A percentile compares a stretch with the other conserved stretches of the same genome.
Evolutionary conservation across 192 early-diverging fungal genomes (phyloP).

Genomic region (Umbelopsis sp.): DNA sequence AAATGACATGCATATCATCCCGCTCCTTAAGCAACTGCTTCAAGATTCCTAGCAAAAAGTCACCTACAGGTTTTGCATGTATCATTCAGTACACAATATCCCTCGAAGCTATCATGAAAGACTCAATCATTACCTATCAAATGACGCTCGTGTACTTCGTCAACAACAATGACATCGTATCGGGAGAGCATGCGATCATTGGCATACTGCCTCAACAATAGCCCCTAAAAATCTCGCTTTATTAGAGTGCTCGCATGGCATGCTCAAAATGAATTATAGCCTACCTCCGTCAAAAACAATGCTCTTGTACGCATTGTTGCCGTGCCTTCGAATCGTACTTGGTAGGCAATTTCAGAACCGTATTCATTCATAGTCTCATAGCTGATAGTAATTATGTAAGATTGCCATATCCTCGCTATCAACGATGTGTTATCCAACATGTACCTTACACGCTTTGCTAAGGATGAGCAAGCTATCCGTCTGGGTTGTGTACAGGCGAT

Average conservation of each 20-base stretch:
- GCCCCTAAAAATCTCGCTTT: constrained; percentile 37
- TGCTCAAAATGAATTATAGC: neutral
- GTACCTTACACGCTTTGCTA: constrained; percentile 57
- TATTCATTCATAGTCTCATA: constrained; percentile 67
- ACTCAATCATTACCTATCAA: constrained; percentile 37
- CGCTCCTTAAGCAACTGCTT: constrained; percentile 58
- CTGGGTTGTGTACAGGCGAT: constrained; percentile 93
- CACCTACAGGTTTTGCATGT: constrained; percentile 59
- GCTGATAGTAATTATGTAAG: constrained; percentile 24
- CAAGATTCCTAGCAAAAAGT: constrained; percentile 81
- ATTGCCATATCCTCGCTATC: neutral
- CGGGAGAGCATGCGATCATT: constrained; percentile 57
- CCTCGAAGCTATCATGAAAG: neutral
- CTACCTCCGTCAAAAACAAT: constrained; percentile 71
- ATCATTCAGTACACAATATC: neutral
- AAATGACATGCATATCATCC: constrained; percentile 71
- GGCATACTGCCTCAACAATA: constrained; percentile 73
- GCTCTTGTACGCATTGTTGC: constrained; percentile 62
- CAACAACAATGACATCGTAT: constrained; percentile 81
- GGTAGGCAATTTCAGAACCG: constrained; percentile 68
- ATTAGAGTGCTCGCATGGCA: neutral
- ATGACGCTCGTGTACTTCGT: constrained; percentile 86
- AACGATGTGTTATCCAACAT: constrained; percentile 2
- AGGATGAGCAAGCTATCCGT: constrained; percentile 70
- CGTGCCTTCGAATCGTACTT: constrained; percentile 65